These are phyloP conservation scores for Penicillium sp. DNA, from an alignment of 2,329 filamentous ascomycete genomes.

Conservation along the genomic window DNA sequence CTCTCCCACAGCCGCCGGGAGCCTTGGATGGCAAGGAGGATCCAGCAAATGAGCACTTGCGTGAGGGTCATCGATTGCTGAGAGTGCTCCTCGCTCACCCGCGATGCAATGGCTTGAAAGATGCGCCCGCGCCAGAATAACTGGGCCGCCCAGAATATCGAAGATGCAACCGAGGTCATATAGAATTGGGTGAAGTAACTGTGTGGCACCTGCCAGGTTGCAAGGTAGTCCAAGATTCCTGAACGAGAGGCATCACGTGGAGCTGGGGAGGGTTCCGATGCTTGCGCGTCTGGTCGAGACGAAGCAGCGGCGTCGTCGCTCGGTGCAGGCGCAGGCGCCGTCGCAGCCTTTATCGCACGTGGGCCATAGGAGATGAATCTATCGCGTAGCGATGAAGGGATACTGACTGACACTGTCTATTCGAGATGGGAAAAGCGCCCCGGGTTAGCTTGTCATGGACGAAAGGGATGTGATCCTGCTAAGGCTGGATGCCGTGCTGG, in stretches of 20 bases:
- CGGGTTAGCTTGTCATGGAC: neutral
- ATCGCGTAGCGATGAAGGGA: conserved; percentile 45
- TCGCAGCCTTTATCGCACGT: conserved; percentile 33
- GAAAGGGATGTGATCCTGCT: neutral
- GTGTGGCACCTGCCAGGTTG: conserved; percentile 66
- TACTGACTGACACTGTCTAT: conserved; percentile 47
- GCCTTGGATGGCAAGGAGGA: conserved; percentile 70
- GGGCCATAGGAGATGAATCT: conserved; percentile 59
- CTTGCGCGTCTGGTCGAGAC: conserved; percentile 8
- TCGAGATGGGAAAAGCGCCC: conserved; percentile 1
- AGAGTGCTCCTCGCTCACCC: conserved; percentile 32
- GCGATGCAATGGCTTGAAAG: conserved; percentile 46
- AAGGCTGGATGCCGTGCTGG: neutral
- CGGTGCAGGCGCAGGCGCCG: conserved; percentile 1
- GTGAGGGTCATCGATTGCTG: conserved; percentile 50
- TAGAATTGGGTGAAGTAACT: conserved; percentile 90
- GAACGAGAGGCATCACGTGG: conserved; percentile 1
- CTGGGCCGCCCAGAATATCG: conserved; percentile 68
- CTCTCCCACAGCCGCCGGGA: conserved; percentile 71
- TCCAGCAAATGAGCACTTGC: conserved; percentile 62
- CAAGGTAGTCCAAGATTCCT: conserved; percentile 45
- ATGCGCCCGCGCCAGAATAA: conserved; percentile 50
- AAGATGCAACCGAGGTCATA: conserved; percentile 60
- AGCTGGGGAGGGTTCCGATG: neutral
- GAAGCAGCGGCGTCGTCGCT: conserved; percentile 4